Conservation (phyloP, 116 monocot genomes). For the Phalaenopsis hybrid region DNA sequence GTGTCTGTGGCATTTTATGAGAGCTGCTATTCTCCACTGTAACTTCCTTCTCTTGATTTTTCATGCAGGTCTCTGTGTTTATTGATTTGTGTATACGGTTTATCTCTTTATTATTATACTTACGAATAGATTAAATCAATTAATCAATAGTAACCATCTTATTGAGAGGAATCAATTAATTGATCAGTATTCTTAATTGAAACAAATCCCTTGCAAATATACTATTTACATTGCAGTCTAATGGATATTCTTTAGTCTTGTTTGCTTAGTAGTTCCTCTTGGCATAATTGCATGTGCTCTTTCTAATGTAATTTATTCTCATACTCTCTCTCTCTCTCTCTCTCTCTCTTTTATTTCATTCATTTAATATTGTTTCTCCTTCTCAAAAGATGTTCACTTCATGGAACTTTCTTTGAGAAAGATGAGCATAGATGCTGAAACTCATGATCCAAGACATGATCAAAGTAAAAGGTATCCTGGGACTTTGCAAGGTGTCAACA, state of each 20-base stretch:
- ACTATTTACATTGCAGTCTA: background rate
- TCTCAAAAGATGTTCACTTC: background rate
- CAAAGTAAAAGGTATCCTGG: conserved; percentile 9
- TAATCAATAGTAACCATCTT: background rate
- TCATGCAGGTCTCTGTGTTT: too few species aligned
- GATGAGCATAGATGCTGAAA: background rate
- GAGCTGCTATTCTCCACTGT: too few species aligned
- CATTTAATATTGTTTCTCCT: too few species aligned
- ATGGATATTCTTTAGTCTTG: conserved; percentile 9
- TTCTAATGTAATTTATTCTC: conserved; percentile 2
- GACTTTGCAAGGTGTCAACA: conserved; percentile 13
- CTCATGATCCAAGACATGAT: conserved; percentile 18
- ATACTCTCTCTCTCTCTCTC: background rate
- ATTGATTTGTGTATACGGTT: too few species aligned
- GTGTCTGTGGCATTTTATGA: too few species aligned
- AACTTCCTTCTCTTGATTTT: too few species aligned
- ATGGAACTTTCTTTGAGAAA: conserved; percentile 5
- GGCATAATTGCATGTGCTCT: conserved; percentile 6
- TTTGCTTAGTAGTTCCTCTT: conserved; percentile 15
- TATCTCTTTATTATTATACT: too few species aligned
- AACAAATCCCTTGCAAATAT: background rate
- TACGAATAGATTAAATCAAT: background rate
- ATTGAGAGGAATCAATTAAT: background rate
- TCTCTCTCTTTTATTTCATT: background rate
- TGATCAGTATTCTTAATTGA: background rate